Conservation (phyloP, 805 yeast genomes). For the Komagataella phaffii region DNA sequence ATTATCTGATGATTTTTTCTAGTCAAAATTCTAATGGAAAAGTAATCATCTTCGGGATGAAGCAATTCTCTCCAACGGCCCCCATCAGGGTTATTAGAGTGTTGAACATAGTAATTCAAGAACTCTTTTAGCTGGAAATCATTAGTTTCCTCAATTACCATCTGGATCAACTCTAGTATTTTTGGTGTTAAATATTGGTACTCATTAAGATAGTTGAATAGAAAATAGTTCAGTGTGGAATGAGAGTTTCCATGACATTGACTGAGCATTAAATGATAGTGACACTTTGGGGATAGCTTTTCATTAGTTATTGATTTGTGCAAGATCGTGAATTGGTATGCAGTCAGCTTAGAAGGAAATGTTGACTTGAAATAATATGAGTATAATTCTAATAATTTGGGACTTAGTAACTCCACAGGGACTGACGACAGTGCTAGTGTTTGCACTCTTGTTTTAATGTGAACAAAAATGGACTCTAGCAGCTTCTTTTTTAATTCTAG, state of each 20-base stretch:
- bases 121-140: conserved; percentile 6
- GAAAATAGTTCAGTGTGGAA: conserved; percentile 10
- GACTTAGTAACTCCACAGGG: not conserved
- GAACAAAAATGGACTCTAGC: not conserved
- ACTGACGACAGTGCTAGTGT: not conserved
- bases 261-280: conserved; percentile 7
- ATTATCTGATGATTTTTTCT: conserved; percentile 2
- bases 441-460: not conserved
- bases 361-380: not conserved
- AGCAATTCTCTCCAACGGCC: not conserved
- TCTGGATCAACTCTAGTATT: conserved; percentile 2
- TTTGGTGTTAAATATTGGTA: conserved; percentile 2
- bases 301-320: conserved; percentile 3
- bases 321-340: conserved; percentile 8
- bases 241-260: conserved; percentile 13
- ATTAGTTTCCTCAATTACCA: conserved; percentile 3
- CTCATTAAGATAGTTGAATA: conserved; percentile 4
- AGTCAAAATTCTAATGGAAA: not conserved
- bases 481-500: not conserved
- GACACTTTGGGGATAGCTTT: conserved; percentile 6
- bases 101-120: conserved; percentile 1
- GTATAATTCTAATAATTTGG: not conserved
- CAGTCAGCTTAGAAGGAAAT: conserved; percentile 2
- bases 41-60: not conserved
- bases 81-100: not conserved